A percentile compares a stretch with the other conserved stretches of the same genome.
Evolutionary conservation across 73 alveolate genomes (phyloP).

Genomic region (Paramecium octaurelia): DNA sequence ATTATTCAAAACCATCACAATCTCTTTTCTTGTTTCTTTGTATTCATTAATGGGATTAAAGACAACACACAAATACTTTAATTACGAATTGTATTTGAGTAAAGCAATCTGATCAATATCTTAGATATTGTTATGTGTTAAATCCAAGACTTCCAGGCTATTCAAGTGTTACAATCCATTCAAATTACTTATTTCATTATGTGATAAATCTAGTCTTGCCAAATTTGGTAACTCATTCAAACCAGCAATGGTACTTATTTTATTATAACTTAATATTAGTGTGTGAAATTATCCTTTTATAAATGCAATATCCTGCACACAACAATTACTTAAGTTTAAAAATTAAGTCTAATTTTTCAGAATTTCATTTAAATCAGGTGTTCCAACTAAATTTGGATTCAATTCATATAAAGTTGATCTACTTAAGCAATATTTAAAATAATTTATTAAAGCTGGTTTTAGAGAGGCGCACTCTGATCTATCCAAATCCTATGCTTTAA

Average conservation of each 20-base stretch:
- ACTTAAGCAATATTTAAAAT: slow-evolving; percentile 63
- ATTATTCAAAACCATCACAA: slow-evolving; percentile 58
- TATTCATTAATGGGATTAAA: slow-evolving; percentile 80
- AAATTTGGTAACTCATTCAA: slow-evolving; percentile 78
- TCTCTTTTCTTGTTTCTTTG: slow-evolving; percentile 60
- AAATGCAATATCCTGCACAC: not conserved
- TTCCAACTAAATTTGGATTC: slow-evolving; percentile 44
- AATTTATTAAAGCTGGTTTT: slow-evolving; percentile 63
- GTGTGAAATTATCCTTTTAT: slow-evolving; percentile 47
- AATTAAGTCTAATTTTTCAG: not conserved
- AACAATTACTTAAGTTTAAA: slow-evolving; percentile 20
- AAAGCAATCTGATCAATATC: slow-evolving; percentile 72
- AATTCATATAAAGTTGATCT: slow-evolving; percentile 57
- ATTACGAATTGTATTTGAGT: not conserved
- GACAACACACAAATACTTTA: slow-evolving; percentile 65
- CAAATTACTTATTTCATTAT: slow-evolving; percentile 84
- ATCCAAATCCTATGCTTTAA: slow-evolving; percentile 72
- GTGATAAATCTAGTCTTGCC: slow-evolving; percentile 78
- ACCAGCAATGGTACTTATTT: slow-evolving; percentile 79
- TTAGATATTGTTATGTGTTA: slow-evolving; percentile 87
- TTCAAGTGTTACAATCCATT: slow-evolving; percentile 81
- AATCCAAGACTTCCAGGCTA: slow-evolving; percentile 78
- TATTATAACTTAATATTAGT: slow-evolving; percentile 86
- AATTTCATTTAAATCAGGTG: slow-evolving; percentile 42
- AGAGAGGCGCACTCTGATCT: slow-evolving; percentile 74